These are phyloP conservation scores for Trichophyton simii DNA, from an alignment of 2,329 filamentous ascomycete species.

Conservation along the genomic window DNA sequence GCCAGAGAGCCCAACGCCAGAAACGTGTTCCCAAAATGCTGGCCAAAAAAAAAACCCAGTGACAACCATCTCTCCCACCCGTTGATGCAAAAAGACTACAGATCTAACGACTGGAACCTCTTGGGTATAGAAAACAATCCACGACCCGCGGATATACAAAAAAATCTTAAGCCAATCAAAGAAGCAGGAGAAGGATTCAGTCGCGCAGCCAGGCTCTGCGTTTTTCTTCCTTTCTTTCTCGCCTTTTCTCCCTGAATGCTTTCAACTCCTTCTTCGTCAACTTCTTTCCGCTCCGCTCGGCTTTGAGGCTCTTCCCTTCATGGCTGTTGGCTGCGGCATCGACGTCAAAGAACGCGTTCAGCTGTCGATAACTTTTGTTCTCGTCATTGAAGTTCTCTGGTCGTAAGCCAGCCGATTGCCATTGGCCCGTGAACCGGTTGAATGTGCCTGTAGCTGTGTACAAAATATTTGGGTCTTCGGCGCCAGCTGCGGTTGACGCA, in stretches of 20 bases:
- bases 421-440: slow-evolving; percentile 80
- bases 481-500: slow-evolving; percentile 21
- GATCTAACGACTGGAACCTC: background rate
- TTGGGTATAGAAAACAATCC: background rate
- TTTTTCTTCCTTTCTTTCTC: slow-evolving; percentile 87
- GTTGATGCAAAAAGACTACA: background rate
- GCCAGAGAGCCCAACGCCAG: background rate
- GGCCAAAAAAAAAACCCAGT: background rate
- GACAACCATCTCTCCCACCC: background rate
- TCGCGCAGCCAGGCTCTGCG: slow-evolving; percentile 80
- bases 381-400: slow-evolving; percentile 74
- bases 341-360: slow-evolving; percentile 92
- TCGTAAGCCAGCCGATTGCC: slow-evolving; percentile 55
- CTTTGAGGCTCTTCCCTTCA: slow-evolving; percentile 79
- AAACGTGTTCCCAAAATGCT: background rate
- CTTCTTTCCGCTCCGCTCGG: slow-evolving; percentile 76
- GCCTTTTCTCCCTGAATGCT: slow-evolving; percentile 79
- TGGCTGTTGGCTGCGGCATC: slow-evolving; percentile 86
- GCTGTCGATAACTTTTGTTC: slow-evolving; percentile 73
- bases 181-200: slow-evolving; percentile 35
- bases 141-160: background rate
- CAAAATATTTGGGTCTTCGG: slow-evolving; percentile 33
- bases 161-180: background rate
- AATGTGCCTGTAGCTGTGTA: slow-evolving; percentile 66
- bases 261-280: slow-evolving; percentile 76